These are phyloP conservation scores for Vigna reflexopilosa DNA, from an alignment of 306 rosid species.

Conservation along the genomic window DNA sequence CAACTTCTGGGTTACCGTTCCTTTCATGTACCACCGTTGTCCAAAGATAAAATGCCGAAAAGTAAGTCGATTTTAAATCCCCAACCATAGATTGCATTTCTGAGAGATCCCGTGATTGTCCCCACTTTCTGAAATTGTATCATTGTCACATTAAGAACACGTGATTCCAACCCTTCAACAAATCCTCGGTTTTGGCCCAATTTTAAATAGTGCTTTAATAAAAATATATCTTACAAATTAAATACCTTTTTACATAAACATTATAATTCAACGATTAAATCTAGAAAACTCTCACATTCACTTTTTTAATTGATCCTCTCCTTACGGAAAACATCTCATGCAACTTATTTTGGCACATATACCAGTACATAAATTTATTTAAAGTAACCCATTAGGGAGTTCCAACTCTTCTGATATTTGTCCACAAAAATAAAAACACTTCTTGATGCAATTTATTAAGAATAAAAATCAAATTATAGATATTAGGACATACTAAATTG, in stretches of 20 bases:
- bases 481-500: too few relatives aligned
- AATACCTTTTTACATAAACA: too few relatives aligned
- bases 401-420: background rate
- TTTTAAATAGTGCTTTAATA: background rate
- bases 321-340: background rate
- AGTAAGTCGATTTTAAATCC: background rate
- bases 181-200: background rate
- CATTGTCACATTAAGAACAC: background rate
- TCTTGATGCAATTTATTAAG: too few relatives aligned
- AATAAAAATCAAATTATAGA: too few relatives aligned
- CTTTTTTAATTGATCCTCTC: too few relatives aligned
- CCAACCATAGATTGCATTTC: background rate
- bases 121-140: background rate
- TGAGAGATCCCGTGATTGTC: background rate
- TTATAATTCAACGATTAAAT: too few relatives aligned
- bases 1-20: too few relatives aligned
- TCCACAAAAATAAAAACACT: background rate
- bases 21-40: background rate
- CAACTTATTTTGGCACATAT: background rate
- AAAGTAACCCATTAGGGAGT: background rate
- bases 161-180: background rate
- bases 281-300: too few relatives aligned
- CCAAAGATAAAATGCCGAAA: background rate
- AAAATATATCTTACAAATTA: background rate
- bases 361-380: background rate